Conservation (phyloP, 2,329 filamentous ascomycete species). For the Annulohypoxylon truncatum region DNA sequence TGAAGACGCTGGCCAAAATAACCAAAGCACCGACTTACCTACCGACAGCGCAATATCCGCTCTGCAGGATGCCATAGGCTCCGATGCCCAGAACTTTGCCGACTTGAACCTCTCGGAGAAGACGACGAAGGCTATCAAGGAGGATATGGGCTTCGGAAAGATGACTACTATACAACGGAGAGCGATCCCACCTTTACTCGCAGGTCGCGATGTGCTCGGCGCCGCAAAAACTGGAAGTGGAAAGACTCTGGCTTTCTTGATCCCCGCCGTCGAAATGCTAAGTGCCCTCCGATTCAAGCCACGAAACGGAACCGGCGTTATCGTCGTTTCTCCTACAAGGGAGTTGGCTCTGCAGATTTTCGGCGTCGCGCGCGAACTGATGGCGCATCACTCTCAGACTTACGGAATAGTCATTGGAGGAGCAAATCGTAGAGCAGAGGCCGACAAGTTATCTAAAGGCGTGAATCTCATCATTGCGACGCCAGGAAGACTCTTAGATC, state of each 20-base stretch:
- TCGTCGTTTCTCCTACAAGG: conserved; percentile 91
- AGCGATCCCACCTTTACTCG: conserved; percentile 87
- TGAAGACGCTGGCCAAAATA: conserved; percentile 41
- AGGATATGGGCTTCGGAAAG: conserved; percentile 90
- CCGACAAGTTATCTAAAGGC: conserved; percentile 92
- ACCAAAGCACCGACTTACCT: conserved; percentile 35
- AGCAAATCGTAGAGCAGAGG: conserved; percentile 89
- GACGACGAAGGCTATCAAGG: conserved; percentile 83
- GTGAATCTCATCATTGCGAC: conserved; percentile 96
- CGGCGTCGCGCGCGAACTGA: conserved; percentile 90
- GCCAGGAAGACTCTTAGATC: conserved; percentile 90
- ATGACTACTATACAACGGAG: conserved; percentile 96
- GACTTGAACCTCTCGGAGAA: conserved; percentile 89
- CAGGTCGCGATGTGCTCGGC: conserved; percentile 91
- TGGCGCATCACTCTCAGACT: conserved; percentile 89
- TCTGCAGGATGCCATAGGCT: conserved; percentile 67
- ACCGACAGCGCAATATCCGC: conserved; percentile 56
- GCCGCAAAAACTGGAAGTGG: conserved; percentile 93
- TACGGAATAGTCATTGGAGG: conserved; percentile 97
- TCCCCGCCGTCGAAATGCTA: conserved; percentile 94
- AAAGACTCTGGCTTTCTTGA: conserved; percentile 94
- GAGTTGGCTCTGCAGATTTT: conserved; percentile 97
- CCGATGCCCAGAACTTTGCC: conserved; percentile 76
- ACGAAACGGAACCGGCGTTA: conserved; percentile 89
- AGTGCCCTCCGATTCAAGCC: conserved; percentile 90